phyloP scores from a whole-genome alignment of 2,329 filamentous ascomycete genomes.

The Cladophialophora exuberans region DNA sequence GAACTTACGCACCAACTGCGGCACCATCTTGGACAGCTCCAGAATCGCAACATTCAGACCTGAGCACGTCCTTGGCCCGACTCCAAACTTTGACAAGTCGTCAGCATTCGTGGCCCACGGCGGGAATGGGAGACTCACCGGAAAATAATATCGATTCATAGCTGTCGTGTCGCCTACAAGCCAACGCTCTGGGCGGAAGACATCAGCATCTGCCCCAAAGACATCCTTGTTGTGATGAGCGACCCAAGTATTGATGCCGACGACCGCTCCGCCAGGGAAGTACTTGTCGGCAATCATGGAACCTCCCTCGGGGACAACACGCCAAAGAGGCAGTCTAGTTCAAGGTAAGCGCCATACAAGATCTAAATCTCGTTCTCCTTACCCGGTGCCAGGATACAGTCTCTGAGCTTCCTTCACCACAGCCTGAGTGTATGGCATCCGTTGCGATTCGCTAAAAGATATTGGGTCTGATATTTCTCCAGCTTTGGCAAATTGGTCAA shows the following conservation, averaged over 20 bases:
- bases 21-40: conserved; percentile 5
- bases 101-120: conserved; percentile 43
- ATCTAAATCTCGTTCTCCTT: conserved; percentile 77
- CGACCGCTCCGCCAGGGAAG: conserved; percentile 51
- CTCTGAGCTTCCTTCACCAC: conserved; percentile 48
- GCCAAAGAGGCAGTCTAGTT: conserved; percentile 57
- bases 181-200: conserved; percentile 50
- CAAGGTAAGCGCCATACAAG: conserved; percentile 66
- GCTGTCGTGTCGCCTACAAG: conserved; percentile 28
- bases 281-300: conserved; percentile 43
- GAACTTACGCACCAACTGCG: conserved; percentile 25
- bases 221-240: conserved; percentile 46
- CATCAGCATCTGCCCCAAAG: conserved; percentile 45
- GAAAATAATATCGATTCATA: not conserved
- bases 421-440: conserved; percentile 24
- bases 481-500: not conserved
- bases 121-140: not conserved
- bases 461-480: conserved; percentile 1
- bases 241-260: conserved; percentile 49
- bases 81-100: conserved; percentile 25
- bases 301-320: conserved; percentile 43
- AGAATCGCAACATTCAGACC: conserved; percentile 3
- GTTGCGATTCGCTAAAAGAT: conserved; percentile 39
- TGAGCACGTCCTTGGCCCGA: not conserved
- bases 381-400: conserved; percentile 46